Base-by-base conservation (phyloP, 164 flowering plant genomes). In the Piper longum region DNA sequence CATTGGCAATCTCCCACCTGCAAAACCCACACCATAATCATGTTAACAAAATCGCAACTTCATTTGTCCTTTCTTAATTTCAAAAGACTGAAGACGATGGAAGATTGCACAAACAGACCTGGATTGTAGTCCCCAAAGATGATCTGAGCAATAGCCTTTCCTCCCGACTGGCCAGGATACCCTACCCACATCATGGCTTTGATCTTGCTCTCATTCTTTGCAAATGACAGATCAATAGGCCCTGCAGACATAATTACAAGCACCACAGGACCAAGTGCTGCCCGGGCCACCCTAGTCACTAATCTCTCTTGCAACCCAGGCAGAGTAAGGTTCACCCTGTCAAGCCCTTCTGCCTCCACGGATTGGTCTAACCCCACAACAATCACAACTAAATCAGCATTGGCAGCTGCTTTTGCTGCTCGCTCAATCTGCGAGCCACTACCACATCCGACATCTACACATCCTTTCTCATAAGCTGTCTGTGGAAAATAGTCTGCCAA, bases 121-220 rank as follows among this genome's bases (percentile, higher is more conserved):
- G 93, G 89, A 71, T 85, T 87, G 65, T 80, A 70, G 54, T 78
- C 76, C 17, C 89, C 89, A 68, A 83, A 83, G 17, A 87, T 74
- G 73, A 87, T 75, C 57, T 87, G 75, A 55, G 86, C 83, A 7
- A 82, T 78, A 62, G 93, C 93, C n/a, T 71, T 73, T 40, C 90
- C 93, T 54, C 93, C 89, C 39, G 74, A 77, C 70, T 87, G 80
- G 54, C 93, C 93, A 5, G 93, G 90, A 65, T 83, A 85, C 4
- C 90, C 89, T 3, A 76, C 86, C 93, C 93, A 87, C 54, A 87
- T 44, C 26, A 87, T 76, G 3, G 75, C 82, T 6, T 74, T 75
- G 66, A 87, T 74, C n/a, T 75, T 76, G 17, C 65, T 70, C 59
- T 66, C 36, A 43, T 75, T 75, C 66, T 63, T 69, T 0, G 76